Percentiles rank a stretch among this genome's conserved stretches.
phyloP scores from a whole-genome alignment of 2,329 filamentous ascomycete species.

The Fusarium goolgardi region DNA sequence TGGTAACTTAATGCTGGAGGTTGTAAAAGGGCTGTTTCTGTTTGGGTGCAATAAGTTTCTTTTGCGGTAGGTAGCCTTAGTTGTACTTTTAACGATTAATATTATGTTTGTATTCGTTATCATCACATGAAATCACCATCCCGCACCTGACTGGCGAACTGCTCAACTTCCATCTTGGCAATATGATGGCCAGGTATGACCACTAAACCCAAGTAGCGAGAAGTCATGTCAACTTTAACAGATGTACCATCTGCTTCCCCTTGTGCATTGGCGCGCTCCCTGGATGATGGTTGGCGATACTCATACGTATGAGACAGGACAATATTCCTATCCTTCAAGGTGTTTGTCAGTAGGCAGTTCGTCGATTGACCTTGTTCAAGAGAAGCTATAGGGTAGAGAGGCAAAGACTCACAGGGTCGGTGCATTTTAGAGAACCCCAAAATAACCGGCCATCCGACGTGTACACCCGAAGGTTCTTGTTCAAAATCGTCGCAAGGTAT shows the following conservation, averaged over 20 bases:
- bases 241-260: slow-evolving; percentile 53
- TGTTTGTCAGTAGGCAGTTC: background rate
- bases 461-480: slow-evolving; percentile 81
- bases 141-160: slow-evolving; percentile 69
- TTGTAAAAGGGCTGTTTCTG: slow-evolving; percentile 40
- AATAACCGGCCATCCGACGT: slow-evolving; percentile 89
- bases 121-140: slow-evolving; percentile 26
- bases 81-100: slow-evolving; percentile 49
- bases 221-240: slow-evolving; percentile 78
- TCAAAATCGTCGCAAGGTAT: slow-evolving; percentile 75
- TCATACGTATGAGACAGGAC: slow-evolving; percentile 89
- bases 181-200: slow-evolving; percentile 91
- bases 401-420: slow-evolving; percentile 76
- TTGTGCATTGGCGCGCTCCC: slow-evolving; percentile 56
- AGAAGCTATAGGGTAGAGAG: slow-evolving; percentile 20
- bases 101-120: slow-evolving; percentile 30
- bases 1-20: slow-evolving; percentile 37
- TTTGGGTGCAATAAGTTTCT: slow-evolving; percentile 40
- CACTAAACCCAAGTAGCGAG: slow-evolving; percentile 87
- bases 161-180: slow-evolving; percentile 87
- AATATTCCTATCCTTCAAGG: slow-evolving; percentile 82
- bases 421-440: slow-evolving; percentile 92
- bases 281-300: slow-evolving; percentile 78
- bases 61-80: slow-evolving; percentile 42
- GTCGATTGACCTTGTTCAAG: background rate